Evolutionary conservation across 2,329 filamentous ascomycete species (phyloP).

Genomic region (Epichloe uncinata): DNA sequence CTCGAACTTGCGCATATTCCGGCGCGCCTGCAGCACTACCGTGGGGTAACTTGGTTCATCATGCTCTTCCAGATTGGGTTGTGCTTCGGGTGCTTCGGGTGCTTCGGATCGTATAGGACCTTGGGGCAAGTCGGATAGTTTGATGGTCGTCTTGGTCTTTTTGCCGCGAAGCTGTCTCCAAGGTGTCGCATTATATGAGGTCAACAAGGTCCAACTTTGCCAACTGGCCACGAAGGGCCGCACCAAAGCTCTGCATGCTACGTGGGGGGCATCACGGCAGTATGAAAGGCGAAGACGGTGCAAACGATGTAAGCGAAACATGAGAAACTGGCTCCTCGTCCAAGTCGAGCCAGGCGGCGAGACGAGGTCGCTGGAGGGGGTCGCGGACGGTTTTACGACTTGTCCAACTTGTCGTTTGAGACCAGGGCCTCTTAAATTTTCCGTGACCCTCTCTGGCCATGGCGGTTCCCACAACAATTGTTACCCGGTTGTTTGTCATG

Average conservation of each 20-base stretch:
- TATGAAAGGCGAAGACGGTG: slow-evolving; percentile 3
- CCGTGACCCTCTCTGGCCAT: too few species aligned
- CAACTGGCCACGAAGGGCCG: not conserved
- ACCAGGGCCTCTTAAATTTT: not conserved
- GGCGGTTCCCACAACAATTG: too few species aligned
- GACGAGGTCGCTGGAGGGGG: not conserved
- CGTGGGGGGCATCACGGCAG: not conserved
- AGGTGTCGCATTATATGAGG: not conserved
- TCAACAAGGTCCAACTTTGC: not conserved
- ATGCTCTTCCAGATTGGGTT: slow-evolving; percentile 24
- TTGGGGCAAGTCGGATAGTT: slow-evolving; percentile 44
- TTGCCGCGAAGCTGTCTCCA: slow-evolving; percentile 28
- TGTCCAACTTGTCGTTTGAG: not conserved
- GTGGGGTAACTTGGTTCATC: slow-evolving; percentile 57
- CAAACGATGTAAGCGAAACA: slow-evolving; percentile 8
- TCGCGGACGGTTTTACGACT: not conserved
- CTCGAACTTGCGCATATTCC: slow-evolving; percentile 80
- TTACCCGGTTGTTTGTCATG: not conserved
- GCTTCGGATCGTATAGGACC: slow-evolving; percentile 26
- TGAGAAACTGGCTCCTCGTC: not conserved
- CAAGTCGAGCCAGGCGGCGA: not conserved
- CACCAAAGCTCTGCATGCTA: not conserved
- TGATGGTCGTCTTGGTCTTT: slow-evolving; percentile 41
- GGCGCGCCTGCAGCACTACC: slow-evolving; percentile 75
- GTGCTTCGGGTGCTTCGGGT: slow-evolving; percentile 8